phyloP scores from a whole-genome alignment of 108 stramenopile species.

The Discostella stelligeroides region DNA sequence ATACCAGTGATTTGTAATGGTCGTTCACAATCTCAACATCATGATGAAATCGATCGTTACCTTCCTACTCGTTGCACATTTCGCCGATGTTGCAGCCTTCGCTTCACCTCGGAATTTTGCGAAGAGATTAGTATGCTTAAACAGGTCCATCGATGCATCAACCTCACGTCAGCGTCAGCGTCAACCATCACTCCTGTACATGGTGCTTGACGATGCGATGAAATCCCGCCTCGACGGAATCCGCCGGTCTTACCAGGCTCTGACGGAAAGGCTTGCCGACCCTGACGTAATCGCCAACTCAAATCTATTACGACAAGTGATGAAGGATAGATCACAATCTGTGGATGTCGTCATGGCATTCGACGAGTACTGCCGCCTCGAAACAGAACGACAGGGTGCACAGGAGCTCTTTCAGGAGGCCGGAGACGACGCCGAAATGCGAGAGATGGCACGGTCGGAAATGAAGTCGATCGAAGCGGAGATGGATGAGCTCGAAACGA shows the following conservation, averaged over 20 bases:
- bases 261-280: constrained; percentile 85
- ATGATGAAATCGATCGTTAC: no score
- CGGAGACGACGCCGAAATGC: constrained; percentile 83
- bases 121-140: no score
- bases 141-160: background rate
- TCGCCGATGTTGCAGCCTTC: no score
- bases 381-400: constrained; percentile 70
- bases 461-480: constrained; percentile 75
- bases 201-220: constrained; percentile 69
- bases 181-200: constrained; percentile 18
- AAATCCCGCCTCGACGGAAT: constrained; percentile 73
- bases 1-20: no score
- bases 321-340: constrained; percentile 78
- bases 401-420: constrained; percentile 84
- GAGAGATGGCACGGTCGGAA: constrained; percentile 85
- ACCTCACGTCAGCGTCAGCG: background rate
- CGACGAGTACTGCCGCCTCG: constrained; percentile 72
- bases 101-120: no score
- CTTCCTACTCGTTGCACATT: no score
- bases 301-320: constrained; percentile 67
- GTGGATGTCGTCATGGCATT: constrained; percentile 80
- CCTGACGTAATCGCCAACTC: constrained; percentile 85
- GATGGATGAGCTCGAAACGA: constrained; percentile 64
- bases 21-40: no score
- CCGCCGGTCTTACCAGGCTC: constrained; percentile 65